A percentile compares a stretch with the other conserved stretches of the same genome.
Evolutionary conservation across 352 stramenopile species (phyloP).

Genomic region (Globisporangium orthogonon): DNA sequence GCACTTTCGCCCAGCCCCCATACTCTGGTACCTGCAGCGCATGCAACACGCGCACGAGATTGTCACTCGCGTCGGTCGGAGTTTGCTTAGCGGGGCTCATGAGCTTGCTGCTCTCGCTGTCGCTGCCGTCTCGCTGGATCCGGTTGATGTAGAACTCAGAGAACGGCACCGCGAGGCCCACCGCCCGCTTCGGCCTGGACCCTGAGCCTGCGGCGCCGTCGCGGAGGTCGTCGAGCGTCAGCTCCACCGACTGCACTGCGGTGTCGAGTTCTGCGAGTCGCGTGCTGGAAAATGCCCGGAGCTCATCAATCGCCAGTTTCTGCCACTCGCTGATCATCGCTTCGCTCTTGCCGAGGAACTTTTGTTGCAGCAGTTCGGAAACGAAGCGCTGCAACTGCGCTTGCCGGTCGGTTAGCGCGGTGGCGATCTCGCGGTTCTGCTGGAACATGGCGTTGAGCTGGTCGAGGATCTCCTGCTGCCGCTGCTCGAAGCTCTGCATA

Average conservation of each 20-base stretch:
- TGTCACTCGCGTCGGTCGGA: conserved; percentile 3
- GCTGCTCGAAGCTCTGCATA: conserved; percentile 33
- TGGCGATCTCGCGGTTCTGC: conserved; percentile 22
- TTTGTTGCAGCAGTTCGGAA: too few relatives aligned
- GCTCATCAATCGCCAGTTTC: conserved; percentile 20
- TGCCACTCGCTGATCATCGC: conserved; percentile 9
- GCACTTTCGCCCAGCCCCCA: conserved; percentile 20
- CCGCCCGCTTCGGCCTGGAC: background rate
- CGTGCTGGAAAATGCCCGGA: conserved; percentile 18
- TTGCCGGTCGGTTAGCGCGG: conserved; percentile 19
- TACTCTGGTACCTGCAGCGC: conserved; percentile 17
- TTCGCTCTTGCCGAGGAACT: conserved; percentile 8
- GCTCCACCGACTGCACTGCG: conserved; percentile 8
- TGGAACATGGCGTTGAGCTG: conserved; percentile 23
- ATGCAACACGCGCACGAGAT: conserved; percentile 13
- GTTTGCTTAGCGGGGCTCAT: background rate
- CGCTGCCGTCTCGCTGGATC: conserved; percentile 8
- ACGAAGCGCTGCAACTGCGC: conserved; percentile 9
- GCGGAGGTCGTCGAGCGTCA: background rate
- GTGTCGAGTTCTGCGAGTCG: conserved; percentile 16
- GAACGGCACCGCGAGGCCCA: conserved; percentile 16
- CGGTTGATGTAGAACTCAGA: conserved; percentile 35
- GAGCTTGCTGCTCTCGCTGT: background rate
- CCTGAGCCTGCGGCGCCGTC: background rate
- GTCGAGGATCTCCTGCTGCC: conserved; percentile 27